phyloP scores from a whole-genome alignment of 1,284 basidiomycete species.

The Trichosporon sp. region DNA sequence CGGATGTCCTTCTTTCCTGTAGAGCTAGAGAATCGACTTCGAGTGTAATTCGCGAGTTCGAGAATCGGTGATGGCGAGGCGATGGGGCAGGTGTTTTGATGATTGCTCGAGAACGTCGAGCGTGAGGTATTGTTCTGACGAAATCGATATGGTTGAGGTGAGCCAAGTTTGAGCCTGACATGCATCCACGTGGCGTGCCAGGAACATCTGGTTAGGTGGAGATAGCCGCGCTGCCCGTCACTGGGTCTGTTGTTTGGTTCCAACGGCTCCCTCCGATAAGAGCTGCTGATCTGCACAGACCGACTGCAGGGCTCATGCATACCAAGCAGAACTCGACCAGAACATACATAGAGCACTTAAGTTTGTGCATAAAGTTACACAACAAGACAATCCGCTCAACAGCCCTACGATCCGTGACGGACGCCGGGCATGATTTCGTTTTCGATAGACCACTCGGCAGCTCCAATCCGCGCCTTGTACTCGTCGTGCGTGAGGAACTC shows the following conservation, averaged over 20 bases:
- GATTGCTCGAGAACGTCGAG: background rate
- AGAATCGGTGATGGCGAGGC: too few relatives aligned
- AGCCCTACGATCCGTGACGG: background rate
- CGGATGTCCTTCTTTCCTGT: background rate
- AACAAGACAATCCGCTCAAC: too few relatives aligned
- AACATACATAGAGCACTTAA: too few relatives aligned
- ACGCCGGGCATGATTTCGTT: background rate
- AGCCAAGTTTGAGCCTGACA: background rate
- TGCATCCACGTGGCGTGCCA: background rate
- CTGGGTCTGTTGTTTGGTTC: background rate
- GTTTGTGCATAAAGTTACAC: too few relatives aligned
- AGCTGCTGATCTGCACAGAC: background rate
- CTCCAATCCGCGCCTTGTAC: background rate
- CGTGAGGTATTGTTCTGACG: constrained; percentile 3
- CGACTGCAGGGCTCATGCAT: too few relatives aligned
- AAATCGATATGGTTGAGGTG: constrained; percentile 1
- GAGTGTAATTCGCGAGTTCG: background rate
- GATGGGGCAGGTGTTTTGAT: background rate
- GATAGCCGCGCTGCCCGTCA: background rate
- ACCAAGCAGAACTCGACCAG: too few relatives aligned
- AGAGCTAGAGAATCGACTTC: background rate
- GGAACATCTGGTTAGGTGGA: background rate
- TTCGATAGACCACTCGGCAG: background rate
- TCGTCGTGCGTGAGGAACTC: background rate
- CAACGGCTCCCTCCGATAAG: background rate